Evolutionary conservation across 2,329 filamentous ascomycete species (phyloP).

Genomic region (Trichophyton verrucosum): DNA sequence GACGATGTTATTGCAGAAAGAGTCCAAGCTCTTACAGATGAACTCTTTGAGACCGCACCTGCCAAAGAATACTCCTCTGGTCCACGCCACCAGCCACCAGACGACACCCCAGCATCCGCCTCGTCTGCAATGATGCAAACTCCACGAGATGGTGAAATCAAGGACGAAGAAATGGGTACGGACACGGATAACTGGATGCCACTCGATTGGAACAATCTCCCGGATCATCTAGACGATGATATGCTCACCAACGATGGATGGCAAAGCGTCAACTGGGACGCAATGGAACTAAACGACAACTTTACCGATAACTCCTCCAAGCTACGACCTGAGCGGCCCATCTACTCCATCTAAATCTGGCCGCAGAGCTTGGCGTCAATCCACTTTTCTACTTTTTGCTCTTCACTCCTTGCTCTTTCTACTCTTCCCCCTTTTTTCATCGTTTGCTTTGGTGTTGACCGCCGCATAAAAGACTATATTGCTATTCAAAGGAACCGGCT

Average conservation of each 20-base stretch:
- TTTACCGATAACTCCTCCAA: conserved; percentile 15
- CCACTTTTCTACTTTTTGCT: background rate
- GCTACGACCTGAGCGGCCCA: background rate
- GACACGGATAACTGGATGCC: conserved; percentile 22
- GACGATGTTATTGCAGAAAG: conserved; percentile 23
- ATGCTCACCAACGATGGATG: conserved; percentile 12
- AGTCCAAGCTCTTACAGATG: too few relatives aligned
- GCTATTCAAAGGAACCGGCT: background rate
- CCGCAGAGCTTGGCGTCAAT: too few relatives aligned
- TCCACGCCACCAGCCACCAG: conserved; percentile 18
- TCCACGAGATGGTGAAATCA: conserved; percentile 26
- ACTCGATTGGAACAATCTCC: conserved; percentile 23
- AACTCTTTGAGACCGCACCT: too few relatives aligned
- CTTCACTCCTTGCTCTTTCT: background rate
- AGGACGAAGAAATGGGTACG: conserved; percentile 20
- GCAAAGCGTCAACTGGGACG: conserved; percentile 28
- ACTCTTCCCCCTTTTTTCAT: background rate
- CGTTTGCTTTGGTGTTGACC: background rate
- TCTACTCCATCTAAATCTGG: conserved; percentile 1
- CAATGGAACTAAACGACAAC: conserved; percentile 21
- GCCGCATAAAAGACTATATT: background rate
- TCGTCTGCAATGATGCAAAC: conserved; percentile 25
- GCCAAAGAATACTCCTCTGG: conserved; percentile 26
- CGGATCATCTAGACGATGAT: conserved; percentile 18
- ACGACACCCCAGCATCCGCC: conserved; percentile 30